These are phyloP conservation scores for Trichoderma reesei DNA, from an alignment of 495 filamentous ascomycete genomes.

Conservation along the genomic window DNA sequence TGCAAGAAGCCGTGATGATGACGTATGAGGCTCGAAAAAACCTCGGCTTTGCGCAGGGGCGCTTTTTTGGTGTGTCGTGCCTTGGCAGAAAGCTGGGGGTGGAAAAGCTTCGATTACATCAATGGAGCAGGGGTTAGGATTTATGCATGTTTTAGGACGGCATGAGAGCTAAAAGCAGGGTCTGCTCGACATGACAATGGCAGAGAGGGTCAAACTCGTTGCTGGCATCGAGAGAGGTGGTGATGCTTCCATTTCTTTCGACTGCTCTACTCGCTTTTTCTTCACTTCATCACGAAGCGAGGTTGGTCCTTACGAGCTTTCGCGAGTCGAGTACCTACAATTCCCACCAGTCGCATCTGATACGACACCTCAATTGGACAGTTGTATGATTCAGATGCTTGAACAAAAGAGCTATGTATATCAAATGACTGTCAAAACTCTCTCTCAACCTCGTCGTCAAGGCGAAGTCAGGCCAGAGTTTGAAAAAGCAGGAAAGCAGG, in stretches of 20 bases:
- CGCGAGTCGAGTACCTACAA: background rate
- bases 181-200: background rate
- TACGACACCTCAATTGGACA: background rate
- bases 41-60: background rate
- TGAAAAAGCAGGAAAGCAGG: background rate
- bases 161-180: background rate
- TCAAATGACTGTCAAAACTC: background rate
- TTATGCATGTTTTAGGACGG: slow-evolving; percentile 6
- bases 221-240: too few relatives aligned
- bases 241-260: too few relatives aligned
- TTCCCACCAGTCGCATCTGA: background rate
- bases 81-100: background rate
- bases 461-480: too few relatives aligned
- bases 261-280: background rate
- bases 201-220: background rate
- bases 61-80: background rate
- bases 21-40: slow-evolving; percentile 2
- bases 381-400: background rate
- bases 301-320: too few relatives aligned
- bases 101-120: background rate
- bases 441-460: background rate
- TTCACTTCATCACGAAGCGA: background rate
- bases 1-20: background rate
- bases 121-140: background rate
- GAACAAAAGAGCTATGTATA: background rate